Conservation (phyloP, 441 rosid species). For the Erodium moschatum region DNA sequence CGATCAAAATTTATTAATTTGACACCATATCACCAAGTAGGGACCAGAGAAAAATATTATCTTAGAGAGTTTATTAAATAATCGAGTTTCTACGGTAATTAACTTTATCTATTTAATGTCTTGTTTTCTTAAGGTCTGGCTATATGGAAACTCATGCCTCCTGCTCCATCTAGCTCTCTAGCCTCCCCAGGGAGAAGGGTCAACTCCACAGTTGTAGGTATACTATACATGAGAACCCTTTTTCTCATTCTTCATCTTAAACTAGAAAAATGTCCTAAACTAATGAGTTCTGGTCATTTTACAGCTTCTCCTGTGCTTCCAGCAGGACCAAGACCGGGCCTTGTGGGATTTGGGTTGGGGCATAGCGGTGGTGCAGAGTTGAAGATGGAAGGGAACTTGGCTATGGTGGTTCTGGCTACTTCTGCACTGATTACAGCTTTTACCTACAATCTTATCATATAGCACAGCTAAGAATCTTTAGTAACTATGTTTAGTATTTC, state of each 20-base stretch:
- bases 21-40: no score
- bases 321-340: conserved; percentile 39
- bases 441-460: conserved; percentile 15
- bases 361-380: conserved; percentile 23
- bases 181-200: conserved; percentile 35
- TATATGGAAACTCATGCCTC: conserved; percentile 30
- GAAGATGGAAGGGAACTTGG: conserved; percentile 25
- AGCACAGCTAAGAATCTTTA: neutral
- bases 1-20: no score
- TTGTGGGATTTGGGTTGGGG: conserved; percentile 37
- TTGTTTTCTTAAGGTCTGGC: conserved; percentile 5
- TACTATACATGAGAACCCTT: neutral
- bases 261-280: neutral
- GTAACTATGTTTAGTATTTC: neutral
- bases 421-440: conserved; percentile 22
- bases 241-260: conserved; percentile 1
- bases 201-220: conserved; percentile 45
- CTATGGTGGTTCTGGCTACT: conserved; percentile 22
- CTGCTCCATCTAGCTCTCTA: conserved; percentile 35
- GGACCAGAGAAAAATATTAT: no score
- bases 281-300: conserved; percentile 5
- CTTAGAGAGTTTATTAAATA: no score
- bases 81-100: no score
- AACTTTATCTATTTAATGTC: neutral
- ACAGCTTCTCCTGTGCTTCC: conserved; percentile 43